Base-by-base conservation (phyloP, 306 rosid genomes). In the Arachis stenosperma region DNA sequence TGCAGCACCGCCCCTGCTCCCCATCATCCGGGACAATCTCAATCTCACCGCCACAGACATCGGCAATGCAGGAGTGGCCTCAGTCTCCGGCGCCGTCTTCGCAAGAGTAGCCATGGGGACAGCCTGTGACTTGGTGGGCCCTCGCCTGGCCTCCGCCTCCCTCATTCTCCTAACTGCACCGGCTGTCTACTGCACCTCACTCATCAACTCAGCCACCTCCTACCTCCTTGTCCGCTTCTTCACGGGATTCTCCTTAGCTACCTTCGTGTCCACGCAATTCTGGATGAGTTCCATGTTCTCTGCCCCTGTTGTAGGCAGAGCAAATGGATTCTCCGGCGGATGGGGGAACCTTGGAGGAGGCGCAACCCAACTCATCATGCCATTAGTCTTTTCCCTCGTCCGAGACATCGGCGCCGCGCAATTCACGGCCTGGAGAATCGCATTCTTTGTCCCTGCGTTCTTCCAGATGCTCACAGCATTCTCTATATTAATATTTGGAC, bases 281-380 rank as follows among this genome's bases (percentile, higher is more conserved):
- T 93, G 94, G 98, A 93, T 90, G 98, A 93, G 94, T 83, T 90
- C 98, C 8, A 90, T 90, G 97, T 93, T 93, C 70, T 86, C 97
- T 0, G 43, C 92, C 2, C 84, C 82, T 1, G 88, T 90, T 0
- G 96, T 93, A 37, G 98, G 90, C 27, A 44, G 86, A 6, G 97
- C 97, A 48, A 93, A 89, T 17, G 96, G 96, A 0, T 58, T 93
- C 6, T 61, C 97, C 0, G 97, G 83, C 8, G 98, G 97, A 0
- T 93, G 97, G 98, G 96, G 98, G 0, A 93, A 93, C 85, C 79
- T 93, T 2, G 96, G 97, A 4, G 98, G 97, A 33, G 98, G 97
- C 0, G 93, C 94, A 0, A 84, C 97, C 1, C 98, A 93, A 50
- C 92, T 93, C n/a, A 83, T 93, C 48, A 93, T 90, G 97, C 98